These are phyloP conservation scores for Venturia nashicola DNA, from an alignment of 2,329 filamentous ascomycete genomes.

Conservation along the genomic window DNA sequence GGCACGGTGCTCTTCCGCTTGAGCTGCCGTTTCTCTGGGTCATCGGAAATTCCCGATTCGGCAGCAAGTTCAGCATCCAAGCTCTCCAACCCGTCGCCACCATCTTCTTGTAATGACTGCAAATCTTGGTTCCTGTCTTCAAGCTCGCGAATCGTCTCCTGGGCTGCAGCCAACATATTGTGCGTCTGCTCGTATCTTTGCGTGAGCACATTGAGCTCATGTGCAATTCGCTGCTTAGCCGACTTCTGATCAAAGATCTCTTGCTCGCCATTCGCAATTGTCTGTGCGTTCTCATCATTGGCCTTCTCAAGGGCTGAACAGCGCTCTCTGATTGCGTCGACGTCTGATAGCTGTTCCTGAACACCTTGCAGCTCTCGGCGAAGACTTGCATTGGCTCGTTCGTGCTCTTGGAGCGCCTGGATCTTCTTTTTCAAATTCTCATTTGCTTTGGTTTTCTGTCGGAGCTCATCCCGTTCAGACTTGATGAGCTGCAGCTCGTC, in stretches of 20 bases:
- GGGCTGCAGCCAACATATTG: constrained; percentile 34
- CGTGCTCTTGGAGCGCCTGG: constrained; percentile 35
- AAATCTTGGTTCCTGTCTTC: constrained; percentile 32
- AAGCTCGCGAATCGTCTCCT: constrained; percentile 34
- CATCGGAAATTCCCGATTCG: constrained; percentile 12
- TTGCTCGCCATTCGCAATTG: constrained; percentile 37
- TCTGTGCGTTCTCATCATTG: constrained; percentile 37
- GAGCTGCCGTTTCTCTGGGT: not conserved
- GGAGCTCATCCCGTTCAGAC: constrained; percentile 36
- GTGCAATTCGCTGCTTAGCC: constrained; percentile 33
- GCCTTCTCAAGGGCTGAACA: constrained; percentile 35
- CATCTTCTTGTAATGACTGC: constrained; percentile 20
- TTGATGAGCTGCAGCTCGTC: constrained; percentile 37
- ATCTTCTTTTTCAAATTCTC: constrained; percentile 43
- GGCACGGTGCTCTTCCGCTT: not conserved
- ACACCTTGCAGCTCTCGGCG: constrained; percentile 33
- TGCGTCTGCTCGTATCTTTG: constrained; percentile 35
- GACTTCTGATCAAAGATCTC: constrained; percentile 39
- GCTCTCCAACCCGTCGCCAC: constrained; percentile 15
- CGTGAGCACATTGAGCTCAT: constrained; percentile 33
- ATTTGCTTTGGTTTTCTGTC: constrained; percentile 36
- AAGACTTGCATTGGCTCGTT: constrained; percentile 29
- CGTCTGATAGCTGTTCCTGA: constrained; percentile 30
- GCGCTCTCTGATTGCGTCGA: constrained; percentile 32
- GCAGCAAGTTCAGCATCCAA: constrained; percentile 29